phyloP scores from a whole-genome alignment of 257 asterid species.

The Solanum peruvianum region DNA sequence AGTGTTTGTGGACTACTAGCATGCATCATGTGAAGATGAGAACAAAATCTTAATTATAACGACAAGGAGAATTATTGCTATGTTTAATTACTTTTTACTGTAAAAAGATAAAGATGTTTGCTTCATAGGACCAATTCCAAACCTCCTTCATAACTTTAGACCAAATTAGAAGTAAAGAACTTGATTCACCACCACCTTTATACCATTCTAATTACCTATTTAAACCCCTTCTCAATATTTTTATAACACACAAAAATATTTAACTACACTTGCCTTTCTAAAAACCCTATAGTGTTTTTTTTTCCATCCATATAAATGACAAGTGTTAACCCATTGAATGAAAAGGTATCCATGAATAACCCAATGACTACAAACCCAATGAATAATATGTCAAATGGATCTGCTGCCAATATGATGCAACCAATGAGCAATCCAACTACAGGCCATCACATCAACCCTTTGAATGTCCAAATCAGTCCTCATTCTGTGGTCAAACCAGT shows the following conservation, averaged over 20 bases:
- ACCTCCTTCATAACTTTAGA: conserved; percentile 19
- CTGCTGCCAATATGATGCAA: neutral
- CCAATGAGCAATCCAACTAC: neutral
- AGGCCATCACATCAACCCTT: neutral
- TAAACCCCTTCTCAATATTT: conserved; percentile 1
- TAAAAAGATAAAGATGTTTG: neutral
- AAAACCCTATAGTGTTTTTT: neutral
- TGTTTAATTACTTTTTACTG: neutral
- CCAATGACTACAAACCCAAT: neutral
- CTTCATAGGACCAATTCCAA: conserved; percentile 26
- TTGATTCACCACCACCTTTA: conserved; percentile 39
- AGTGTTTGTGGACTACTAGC: neutral
- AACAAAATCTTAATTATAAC: neutral
- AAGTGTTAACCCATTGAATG: neutral
- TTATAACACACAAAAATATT: neutral
- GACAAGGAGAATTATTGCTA: neutral
- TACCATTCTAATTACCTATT: conserved; percentile 29
- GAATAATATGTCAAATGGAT: neutral
- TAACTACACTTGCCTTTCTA: neutral
- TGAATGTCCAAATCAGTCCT: neutral
- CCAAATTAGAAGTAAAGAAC: conserved; percentile 51
- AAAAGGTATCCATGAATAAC: neutral
- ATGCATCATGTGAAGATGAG: neutral
- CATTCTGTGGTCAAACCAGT: neutral
- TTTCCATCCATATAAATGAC: neutral